phyloP scores from a whole-genome alignment of 768 basidiomycete genomes.

The Lyophyllum semitale region DNA sequence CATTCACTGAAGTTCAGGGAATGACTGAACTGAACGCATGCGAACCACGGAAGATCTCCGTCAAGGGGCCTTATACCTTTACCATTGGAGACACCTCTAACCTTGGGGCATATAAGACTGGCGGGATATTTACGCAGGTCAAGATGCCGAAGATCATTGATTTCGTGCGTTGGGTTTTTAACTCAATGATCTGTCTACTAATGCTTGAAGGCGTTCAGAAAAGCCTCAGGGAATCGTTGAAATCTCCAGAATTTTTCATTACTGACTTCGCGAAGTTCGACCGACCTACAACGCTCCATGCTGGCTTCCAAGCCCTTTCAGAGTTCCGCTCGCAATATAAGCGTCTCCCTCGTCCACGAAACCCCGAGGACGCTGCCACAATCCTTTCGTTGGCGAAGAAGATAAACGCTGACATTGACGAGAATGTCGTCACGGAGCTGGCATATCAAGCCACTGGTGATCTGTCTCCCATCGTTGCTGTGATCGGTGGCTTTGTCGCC shows the following conservation, averaged over 20 bases:
- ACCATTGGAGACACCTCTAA: constrained; percentile 89
- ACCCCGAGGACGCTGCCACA: constrained; percentile 72
- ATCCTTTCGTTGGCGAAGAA: constrained; percentile 81
- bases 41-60: constrained; percentile 87
- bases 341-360: constrained; percentile 80
- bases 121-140: constrained; percentile 96
- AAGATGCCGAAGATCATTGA: constrained; percentile 98
- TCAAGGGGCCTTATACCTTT: constrained; percentile 98
- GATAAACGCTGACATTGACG: constrained; percentile 72
- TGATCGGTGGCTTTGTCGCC: constrained; percentile 96
- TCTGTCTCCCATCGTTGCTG: constrained; percentile 86
- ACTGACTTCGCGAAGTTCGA: constrained; percentile 99
- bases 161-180: constrained; percentile 66
- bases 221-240: constrained; percentile 85
- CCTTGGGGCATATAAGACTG: constrained; percentile 75
- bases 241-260: constrained; percentile 83
- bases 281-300: constrained; percentile 86
- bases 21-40: constrained; percentile 91
- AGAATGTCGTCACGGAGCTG: constrained; percentile 81
- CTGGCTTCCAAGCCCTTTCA: constrained; percentile 92
- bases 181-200: not conserved
- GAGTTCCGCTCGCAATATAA: constrained; percentile 66
- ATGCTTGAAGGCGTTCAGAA: constrained; percentile 56
- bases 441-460: constrained; percentile 92
- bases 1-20: constrained; percentile 94